These are phyloP conservation scores for Platismatia glauca DNA, from an alignment of 495 filamentous ascomycete species.

Conservation along the genomic window DNA sequence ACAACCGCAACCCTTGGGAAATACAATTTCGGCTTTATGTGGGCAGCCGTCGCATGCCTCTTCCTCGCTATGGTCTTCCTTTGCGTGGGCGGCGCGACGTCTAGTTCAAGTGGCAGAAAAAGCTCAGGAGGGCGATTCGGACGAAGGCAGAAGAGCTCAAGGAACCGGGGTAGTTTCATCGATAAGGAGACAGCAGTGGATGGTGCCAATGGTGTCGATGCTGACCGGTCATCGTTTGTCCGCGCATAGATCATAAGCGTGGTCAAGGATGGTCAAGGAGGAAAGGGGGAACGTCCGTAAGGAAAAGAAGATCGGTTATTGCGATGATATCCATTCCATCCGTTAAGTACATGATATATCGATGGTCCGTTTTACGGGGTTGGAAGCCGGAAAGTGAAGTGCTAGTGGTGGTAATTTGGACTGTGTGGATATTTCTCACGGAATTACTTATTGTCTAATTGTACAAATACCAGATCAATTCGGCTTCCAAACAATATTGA, in stretches of 20 bases:
- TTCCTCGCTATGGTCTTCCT: conserved; percentile 64
- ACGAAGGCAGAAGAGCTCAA: conserved; percentile 30
- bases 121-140: conserved; percentile 27
- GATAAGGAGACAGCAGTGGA: conserved; percentile 16
- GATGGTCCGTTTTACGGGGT: background rate
- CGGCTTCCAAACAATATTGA: too few species aligned
- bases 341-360: background rate
- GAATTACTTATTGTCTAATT: background rate
- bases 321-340: conserved; percentile 14
- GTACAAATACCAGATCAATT: background rate
- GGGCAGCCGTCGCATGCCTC: conserved; percentile 63
- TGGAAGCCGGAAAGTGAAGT: background rate
- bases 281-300: background rate
- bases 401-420: background rate
- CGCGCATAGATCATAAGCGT: background rate
- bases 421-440: background rate
- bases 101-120: conserved; percentile 22
- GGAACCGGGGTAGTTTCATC: conserved; percentile 39
- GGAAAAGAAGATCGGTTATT: background rate
- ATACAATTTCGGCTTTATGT: conserved; percentile 79
- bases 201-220: conserved; percentile 8
- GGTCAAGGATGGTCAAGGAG: background rate
- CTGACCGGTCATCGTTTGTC: conserved; percentile 7
- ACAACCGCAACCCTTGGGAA: conserved; percentile 53
- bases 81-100: conserved; percentile 41